Base-by-base conservation (phyloP, 495 filamentous ascomycete species). In the Halenospora varia region DNA sequence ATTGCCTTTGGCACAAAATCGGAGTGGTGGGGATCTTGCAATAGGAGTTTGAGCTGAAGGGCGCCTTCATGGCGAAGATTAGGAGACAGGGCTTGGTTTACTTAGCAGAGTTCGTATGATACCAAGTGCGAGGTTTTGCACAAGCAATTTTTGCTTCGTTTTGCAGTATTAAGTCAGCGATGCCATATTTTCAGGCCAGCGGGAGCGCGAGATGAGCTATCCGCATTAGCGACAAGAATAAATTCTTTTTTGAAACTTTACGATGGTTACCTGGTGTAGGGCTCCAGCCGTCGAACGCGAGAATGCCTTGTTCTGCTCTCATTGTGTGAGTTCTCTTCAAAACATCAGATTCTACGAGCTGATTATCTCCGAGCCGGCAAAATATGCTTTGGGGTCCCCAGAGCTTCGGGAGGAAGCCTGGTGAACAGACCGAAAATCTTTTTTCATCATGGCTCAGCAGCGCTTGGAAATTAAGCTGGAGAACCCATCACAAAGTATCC, bases 31-130 rank as follows among this genome's bases (percentile, higher is more conserved):
- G 22, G 50, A n/a, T 48, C 44, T 56, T 59, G 53, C 42, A 53
- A 46, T 25, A 50, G 59, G 59, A 57, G 59, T 62, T 62, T 26
- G 51, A 49, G 42, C 25, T 54, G 10, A 23, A 17, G 11, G 24
- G n/a, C 4, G 42, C 2, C 13, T 26, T 25, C 2, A 46, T 35
- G 52, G 52, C 39, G 52, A 4, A 46, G 42, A 46, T 46, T 35
- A 13, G 29, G 29, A 53, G 51, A 53, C 22, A 53, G 24, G 51
- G 51, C 13, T 41, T 46, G 48, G 46, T 45, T 20, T 47, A 20
- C 45, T 29, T 20, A 42, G 54, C 25, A 17, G 26, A n/a, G 8
- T 19, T 46, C 15, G n/a, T 20, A 46, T 20, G 42, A 46, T 46
- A 46, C 42, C 42, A 46, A 46, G 13, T n/a, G 42, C 8, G 15